phyloP scores from a whole-genome alignment of 106 monocot genomes.

The Dendrobium nobile region DNA sequence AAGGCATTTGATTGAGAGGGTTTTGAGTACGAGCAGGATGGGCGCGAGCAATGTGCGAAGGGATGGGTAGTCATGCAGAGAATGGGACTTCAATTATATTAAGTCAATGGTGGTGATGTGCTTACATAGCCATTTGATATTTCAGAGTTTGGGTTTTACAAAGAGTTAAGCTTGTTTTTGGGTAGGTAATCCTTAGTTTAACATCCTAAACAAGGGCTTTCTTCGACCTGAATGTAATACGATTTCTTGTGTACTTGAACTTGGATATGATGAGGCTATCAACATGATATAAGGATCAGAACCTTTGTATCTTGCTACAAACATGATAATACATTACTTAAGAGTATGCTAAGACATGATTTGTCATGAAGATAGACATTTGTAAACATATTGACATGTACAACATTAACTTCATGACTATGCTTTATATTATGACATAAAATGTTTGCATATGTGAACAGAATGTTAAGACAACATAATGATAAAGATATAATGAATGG shows the following conservation, averaged over 20 bases:
- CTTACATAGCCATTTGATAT: no score
- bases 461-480: background rate
- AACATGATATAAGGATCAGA: background rate
- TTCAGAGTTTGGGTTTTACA: no score
- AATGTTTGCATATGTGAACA: background rate
- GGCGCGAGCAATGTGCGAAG: no score
- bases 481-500: background rate
- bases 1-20: no score
- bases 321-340: background rate
- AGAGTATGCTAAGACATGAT: background rate
- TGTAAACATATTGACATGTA: background rate
- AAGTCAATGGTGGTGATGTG: no score
- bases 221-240: background rate
- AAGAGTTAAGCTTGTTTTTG: no score
- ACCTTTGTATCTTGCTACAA: background rate
- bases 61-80: no score
- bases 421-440: background rate
- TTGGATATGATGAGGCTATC: background rate
- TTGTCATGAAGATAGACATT: background rate
- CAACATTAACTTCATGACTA: background rate
- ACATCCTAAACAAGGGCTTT: background rate
- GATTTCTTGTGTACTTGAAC: background rate
- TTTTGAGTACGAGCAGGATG: no score
- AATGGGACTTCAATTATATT: no score
- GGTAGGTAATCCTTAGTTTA: background rate